phyloP scores from a whole-genome alignment of 2,329 filamentous ascomycete genomes.

The Phyllosticta citrichinensis region DNA sequence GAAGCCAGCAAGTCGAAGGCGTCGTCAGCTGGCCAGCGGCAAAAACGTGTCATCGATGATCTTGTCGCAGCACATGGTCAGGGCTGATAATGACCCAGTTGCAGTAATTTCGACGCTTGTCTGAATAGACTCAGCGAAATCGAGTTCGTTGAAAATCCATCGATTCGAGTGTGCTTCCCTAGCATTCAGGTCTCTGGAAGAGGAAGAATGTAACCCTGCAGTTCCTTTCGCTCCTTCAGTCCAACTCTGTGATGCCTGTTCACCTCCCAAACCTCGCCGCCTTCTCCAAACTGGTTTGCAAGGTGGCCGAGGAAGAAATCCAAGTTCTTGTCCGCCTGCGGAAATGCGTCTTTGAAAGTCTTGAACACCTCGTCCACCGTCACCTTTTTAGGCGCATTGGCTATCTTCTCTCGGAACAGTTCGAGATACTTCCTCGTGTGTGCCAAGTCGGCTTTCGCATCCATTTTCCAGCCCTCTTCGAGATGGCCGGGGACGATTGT shows the following conservation, averaged over 20 bases:
- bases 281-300: conserved; percentile 24
- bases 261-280: conserved; percentile 23
- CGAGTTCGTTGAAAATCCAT: neutral
- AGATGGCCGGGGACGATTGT: conserved; percentile 22
- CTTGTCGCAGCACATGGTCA: too few relatives aligned
- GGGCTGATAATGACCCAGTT: too few relatives aligned
- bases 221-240: conserved; percentile 7
- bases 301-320: conserved; percentile 27
- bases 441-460: conserved; percentile 19
- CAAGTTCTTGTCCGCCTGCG: conserved; percentile 21
- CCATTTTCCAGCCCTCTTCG: conserved; percentile 20
- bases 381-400: conserved; percentile 18
- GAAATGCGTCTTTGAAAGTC: conserved; percentile 22
- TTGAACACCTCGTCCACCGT: conserved; percentile 20
- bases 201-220: conserved; percentile 12
- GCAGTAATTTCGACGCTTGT: too few relatives aligned
- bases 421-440: conserved; percentile 22
- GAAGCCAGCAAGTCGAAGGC: too few relatives aligned
- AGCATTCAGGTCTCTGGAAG: conserved; percentile 16
- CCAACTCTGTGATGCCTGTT: conserved; percentile 19
- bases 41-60: too few relatives aligned
- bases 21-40: too few relatives aligned
- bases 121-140: neutral
- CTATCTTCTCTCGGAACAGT: conserved; percentile 21
- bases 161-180: neutral